phyloP scores from a whole-genome alignment of 495 filamentous ascomycete genomes.

The Penicillium flavigenum region DNA sequence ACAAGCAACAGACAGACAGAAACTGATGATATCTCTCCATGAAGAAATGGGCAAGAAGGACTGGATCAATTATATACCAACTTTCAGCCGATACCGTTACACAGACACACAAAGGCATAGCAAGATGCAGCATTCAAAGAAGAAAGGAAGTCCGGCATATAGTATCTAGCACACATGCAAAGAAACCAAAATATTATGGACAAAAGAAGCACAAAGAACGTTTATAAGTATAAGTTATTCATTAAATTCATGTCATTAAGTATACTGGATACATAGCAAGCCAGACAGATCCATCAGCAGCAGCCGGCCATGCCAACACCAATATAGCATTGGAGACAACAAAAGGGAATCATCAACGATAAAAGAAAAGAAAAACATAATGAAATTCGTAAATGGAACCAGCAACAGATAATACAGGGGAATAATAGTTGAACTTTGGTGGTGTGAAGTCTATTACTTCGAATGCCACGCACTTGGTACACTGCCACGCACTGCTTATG shows the following conservation, averaged over 20 bases:
- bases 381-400: constrained; percentile 27
- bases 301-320: constrained; percentile 13
- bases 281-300: constrained; percentile 7
- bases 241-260: constrained; percentile 24
- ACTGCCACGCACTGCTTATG: not conserved
- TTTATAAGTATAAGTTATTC: constrained; percentile 10
- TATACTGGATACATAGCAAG: constrained; percentile 14
- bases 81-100: not conserved
- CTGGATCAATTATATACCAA: not conserved
- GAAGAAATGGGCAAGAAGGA: not conserved
- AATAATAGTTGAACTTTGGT: constrained; percentile 21
- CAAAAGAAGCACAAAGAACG: not conserved
- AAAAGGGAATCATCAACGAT: constrained; percentile 32
- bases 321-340: constrained; percentile 20
- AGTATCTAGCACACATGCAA: not conserved
- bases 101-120: not conserved
- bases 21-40: not conserved
- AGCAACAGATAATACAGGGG: constrained; percentile 40
- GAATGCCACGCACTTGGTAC: not conserved
- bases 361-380: constrained; percentile 19
- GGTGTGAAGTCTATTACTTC: not conserved
- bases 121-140: not conserved
- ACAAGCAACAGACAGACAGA: too few relatives aligned
- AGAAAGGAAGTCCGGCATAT: not conserved
- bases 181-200: not conserved